Base-by-base conservation (phyloP, 1,139 yeast genomes). In the Blastobotrys ciferrii region DNA sequence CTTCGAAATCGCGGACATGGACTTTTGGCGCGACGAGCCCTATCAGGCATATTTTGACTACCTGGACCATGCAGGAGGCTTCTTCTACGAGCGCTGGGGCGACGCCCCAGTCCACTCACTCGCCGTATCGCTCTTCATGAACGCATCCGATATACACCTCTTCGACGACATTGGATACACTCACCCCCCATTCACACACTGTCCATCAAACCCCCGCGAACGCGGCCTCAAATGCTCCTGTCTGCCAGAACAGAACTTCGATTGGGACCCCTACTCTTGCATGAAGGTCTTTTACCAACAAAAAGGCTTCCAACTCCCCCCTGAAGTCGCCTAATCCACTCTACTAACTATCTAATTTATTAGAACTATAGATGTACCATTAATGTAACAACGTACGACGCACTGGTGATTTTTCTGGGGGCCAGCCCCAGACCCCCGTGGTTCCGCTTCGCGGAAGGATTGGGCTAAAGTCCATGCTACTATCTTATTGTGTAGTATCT, bases 61-160 rank as follows among this genome's bases (percentile, higher is more conserved):
- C 62, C 76, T 87, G 59, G 96, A 87, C 65, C 69, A 78, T 56
- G 78, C 85, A 13, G 96, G 95, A 61, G 95, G 95, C 3, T 87
- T 87, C 71, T 87, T 84, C 69, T 87, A 87, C 65, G 95, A 87
- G 70, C 77, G 95, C 65, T 87, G 95, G 95, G 95, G 95, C 53
- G 96, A 87, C 68, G 95, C 95, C 11, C 95, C 96, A 33, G 83
- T 87, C 35, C 96, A 87, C 65, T 84, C 95, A 12, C 80, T 87
- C 60, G 95, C 92, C 12, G 95, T 86, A n/a, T 73, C 91, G 2
- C 70, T 87, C 53, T 82, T 87, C 67, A 69, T 86, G 63, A 80
- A 82, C 53, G 77, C 77, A 65, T 80, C 77, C 32, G 77, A 81
- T 63, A 67, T 86, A 48, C 92, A 88, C 65, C 84, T 82, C 74